Base-by-base conservation (phyloP, 306 rosid genomes). In the Acacia melanoxylon region DNA sequence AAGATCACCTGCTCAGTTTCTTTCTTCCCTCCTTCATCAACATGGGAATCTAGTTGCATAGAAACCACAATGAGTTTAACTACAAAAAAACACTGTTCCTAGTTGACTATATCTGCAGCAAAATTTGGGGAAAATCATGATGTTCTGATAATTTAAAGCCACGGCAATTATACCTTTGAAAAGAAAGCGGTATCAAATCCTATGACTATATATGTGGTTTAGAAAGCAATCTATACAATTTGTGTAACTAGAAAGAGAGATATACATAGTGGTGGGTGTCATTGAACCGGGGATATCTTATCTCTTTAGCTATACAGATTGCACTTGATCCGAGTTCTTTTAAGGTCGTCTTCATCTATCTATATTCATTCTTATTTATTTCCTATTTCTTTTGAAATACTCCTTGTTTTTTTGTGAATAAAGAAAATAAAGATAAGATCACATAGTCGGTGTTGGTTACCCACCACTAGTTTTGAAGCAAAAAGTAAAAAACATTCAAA, bases 1-100 rank as follows among this genome's bases (percentile, higher is more conserved):
- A 80, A 78, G 74, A 80, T 72, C 45, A 48, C 51, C 1, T 17
- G 67, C 88, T 86, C 91, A 86, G 77, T 78, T 82, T 84, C 76
- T 70, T 69, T 22, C 81, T 69, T 68, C 14, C 61, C 81, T 5
- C 20, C 71, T 69, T 67, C 29, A 78, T 66, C 73, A 58, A 35
- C 48, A 19, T 62, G 35, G 68, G 68, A 62, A 62, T 62, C 20
- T 75, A n/a, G 48, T 48, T 80, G 62, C 75, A 58, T 52, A 66
- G 82, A 49, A 22, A 75, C 83, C 84, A 66, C 78, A 78, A 58
- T 35, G 40, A 72, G 80, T 54, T 75, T 61, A 48, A 68, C 45
- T 13, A 75, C 70, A 73, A 49, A 40, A 83, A 83, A 8, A 35
- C 48, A 40, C 46, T 51, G 65, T n/a, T 74, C 74, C 48, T n/a